Conservation (phyloP, 78 protist species). For the Bodo saltans region DNA sequence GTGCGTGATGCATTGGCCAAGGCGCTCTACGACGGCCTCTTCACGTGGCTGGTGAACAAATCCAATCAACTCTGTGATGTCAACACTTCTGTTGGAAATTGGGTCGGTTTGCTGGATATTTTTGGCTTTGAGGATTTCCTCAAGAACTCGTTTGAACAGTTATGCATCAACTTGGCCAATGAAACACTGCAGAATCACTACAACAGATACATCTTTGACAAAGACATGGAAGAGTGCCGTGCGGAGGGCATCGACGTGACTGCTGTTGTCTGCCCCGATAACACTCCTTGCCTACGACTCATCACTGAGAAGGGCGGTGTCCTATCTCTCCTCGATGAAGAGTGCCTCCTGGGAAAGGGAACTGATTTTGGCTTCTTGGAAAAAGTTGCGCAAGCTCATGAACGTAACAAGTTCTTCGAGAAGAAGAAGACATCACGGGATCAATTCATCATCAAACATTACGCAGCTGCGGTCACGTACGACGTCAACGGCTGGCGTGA, state of each 20-base stretch:
- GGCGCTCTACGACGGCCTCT: slow-evolving; percentile 69
- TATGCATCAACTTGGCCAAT: slow-evolving; percentile 75
- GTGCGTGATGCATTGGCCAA: slow-evolving; percentile 74
- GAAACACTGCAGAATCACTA: slow-evolving; percentile 78
- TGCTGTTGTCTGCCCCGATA: slow-evolving; percentile 23
- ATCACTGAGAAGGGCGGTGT: slow-evolving; percentile 9
- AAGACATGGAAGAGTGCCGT: slow-evolving; percentile 79
- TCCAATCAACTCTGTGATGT: slow-evolving; percentile 30
- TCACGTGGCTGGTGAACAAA: slow-evolving; percentile 64
- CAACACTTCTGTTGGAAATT: background rate
- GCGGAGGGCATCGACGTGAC: slow-evolving; percentile 53
- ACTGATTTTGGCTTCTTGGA: slow-evolving; percentile 2
- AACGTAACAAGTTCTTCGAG: slow-evolving; percentile 17
- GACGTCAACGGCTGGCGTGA: slow-evolving; percentile 59
- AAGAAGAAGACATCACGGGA: slow-evolving; percentile 30
- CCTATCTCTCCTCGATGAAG: slow-evolving; percentile 21
- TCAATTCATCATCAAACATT: slow-evolving; percentile 40
- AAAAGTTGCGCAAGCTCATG: background rate
- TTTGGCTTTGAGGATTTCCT: slow-evolving; percentile 83
- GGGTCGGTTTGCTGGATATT: slow-evolving; percentile 82
- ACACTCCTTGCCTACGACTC: slow-evolving; percentile 15
- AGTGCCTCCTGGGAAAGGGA: slow-evolving; percentile 15
- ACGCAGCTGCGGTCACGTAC: slow-evolving; percentile 67
- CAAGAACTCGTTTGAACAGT: slow-evolving; percentile 76
- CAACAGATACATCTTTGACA: slow-evolving; percentile 73